Conservation (phyloP, 805 yeast genomes). For the Ogataea trehalophila region DNA sequence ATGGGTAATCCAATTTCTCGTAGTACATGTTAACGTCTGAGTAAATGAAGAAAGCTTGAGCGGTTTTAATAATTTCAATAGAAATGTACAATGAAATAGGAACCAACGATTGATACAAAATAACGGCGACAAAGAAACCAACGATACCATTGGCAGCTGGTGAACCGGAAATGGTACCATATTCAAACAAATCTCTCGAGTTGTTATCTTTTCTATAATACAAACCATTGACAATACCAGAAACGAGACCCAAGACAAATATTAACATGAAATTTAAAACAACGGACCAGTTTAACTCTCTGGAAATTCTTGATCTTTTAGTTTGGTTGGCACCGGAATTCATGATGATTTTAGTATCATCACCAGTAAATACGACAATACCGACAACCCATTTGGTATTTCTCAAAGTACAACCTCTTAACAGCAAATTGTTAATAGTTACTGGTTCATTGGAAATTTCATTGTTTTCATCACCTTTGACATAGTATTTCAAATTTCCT, state of each 20-base stretch:
- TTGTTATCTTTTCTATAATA: conserved; percentile 43
- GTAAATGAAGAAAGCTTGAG: conserved; percentile 75
- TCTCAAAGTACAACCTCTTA: conserved; percentile 75
- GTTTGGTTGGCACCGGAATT: conserved; percentile 79
- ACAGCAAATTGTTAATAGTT: conserved; percentile 60
- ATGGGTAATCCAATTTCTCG: conserved; percentile 66
- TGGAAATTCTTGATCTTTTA: conserved; percentile 66
- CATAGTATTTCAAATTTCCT: conserved; percentile 55
- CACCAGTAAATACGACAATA: conserved; percentile 70
- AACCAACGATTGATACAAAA: conserved; percentile 72
- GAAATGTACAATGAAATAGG: conserved; percentile 82
- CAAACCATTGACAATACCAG: conserved; percentile 69
- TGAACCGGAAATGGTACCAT: conserved; percentile 61
- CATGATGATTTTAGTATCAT: conserved; percentile 75
- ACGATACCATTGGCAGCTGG: conserved; percentile 67
- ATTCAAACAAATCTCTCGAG: conserved; percentile 65
- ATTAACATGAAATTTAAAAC: conserved; percentile 58
- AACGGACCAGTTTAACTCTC: conserved; percentile 69
- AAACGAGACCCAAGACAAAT: conserved; percentile 61
- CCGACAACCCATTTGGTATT: conserved; percentile 85
- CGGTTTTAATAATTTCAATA: conserved; percentile 75
- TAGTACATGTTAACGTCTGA: conserved; percentile 73
- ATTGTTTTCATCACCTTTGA: conserved; percentile 33
- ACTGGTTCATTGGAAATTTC: conserved; percentile 54
- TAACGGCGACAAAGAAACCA: conserved; percentile 70